Evolutionary conservation across 495 filamentous ascomycete genomes (phyloP), one percentile per base, ranked within the genome.

Genomic region (Poronia punctata): DNA sequence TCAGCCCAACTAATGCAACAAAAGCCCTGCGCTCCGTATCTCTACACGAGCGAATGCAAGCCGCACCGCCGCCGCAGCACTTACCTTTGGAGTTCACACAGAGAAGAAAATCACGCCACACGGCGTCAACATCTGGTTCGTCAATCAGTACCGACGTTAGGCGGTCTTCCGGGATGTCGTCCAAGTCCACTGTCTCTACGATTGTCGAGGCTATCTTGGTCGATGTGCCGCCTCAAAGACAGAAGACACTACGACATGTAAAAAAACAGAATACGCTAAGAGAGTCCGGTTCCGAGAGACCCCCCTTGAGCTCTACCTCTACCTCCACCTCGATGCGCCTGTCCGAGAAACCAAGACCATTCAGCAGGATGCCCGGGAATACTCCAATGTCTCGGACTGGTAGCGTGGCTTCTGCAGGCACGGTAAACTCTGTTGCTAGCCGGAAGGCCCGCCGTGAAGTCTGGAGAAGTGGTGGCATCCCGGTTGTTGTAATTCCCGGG

Each of bases 401-500:
- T 38, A 84, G 82, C 43, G 59, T 78, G 37, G 68, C 62, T 15
- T 85, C 83, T 3, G 79, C 72, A 31, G 60, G 65, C 7, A 80
- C 80, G 6, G 54, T 61, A 21, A 76, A 68, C 34, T 70, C 68
- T n/a, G 70, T 71, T 29, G 71, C 72, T 3, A 74, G 69, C 46
- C 65, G 59, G 22, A 76, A 66, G 36, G 70, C 68, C 9, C 65
- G 70, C n/a, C 66, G 70, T 21, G 76, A 82, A 32, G 67, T 79
- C 6, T 57, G 65, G 56, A 73, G 66, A 45, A 66, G 50, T 26
- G 72, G 72, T 20, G 70, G 61, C 4, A 82, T 84, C 36, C 81
- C 81, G 4, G 82, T 87, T 34, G 75, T 85, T 11, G 75, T 87
- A 14, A 76, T 87, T 27, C 84, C 84, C 9, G 71, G 86, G 29